These are phyloP conservation scores for Xylariaceae sp. DNA, from an alignment of 2,329 filamentous ascomycete species.

Conservation along the genomic window DNA sequence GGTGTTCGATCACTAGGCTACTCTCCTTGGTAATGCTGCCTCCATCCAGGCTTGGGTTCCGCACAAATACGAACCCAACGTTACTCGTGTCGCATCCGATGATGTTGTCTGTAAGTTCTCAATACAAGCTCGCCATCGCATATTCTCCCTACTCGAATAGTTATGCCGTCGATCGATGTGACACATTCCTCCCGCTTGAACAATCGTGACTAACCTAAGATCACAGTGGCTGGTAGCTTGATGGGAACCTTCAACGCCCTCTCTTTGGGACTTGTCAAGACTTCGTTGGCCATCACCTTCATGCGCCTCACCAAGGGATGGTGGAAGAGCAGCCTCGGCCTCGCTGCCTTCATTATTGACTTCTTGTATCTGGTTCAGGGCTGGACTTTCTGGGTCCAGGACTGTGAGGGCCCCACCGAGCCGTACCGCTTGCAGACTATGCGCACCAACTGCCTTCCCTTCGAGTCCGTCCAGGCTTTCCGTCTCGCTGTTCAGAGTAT, in stretches of 20 bases:
- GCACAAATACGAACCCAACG: conserved; percentile 14
- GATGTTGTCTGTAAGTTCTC: conserved; percentile 12
- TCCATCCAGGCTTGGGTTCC: conserved; percentile 13
- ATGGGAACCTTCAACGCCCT: conserved; percentile 21
- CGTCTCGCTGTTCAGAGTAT: conserved; percentile 17
- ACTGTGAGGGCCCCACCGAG: conserved; percentile 13
- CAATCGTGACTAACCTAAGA: not conserved
- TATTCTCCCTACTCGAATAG: not conserved
- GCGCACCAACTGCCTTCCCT: conserved; percentile 6
- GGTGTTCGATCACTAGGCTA: too few relatives aligned
- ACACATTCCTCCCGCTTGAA: not conserved
- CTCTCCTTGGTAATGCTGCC: conserved; percentile 14
- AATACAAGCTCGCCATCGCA: not conserved
- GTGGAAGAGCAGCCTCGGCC: conserved; percentile 17
- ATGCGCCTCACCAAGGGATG: conserved; percentile 15
- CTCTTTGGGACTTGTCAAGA: conserved; percentile 20
- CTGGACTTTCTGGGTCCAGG: conserved; percentile 20
- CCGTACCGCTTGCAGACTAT: conserved; percentile 12
- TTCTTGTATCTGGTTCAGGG: conserved; percentile 15
- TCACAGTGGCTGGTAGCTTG: conserved; percentile 16
- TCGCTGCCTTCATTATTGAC: conserved; percentile 14
- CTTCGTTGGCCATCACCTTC: conserved; percentile 18
- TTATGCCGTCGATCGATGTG: not conserved
- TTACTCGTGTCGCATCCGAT: not conserved
- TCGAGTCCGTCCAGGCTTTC: conserved; percentile 9